These are phyloP conservation scores for Marasmius tenuissimus DNA, from an alignment of 1,284 basidiomycete species.

Conservation along the genomic window DNA sequence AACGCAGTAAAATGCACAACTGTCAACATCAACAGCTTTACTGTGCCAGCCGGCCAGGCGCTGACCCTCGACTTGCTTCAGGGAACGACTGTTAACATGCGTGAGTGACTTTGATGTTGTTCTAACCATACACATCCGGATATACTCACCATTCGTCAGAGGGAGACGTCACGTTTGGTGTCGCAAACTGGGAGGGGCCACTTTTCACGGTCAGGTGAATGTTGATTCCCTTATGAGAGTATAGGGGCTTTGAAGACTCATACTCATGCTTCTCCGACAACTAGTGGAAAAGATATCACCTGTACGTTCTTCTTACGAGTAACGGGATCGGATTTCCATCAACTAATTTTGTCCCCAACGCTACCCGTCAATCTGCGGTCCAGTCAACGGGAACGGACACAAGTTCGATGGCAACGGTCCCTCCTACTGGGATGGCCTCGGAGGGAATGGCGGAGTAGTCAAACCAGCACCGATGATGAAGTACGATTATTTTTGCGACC, in stretches of 20 bases:
- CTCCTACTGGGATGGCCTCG: slow-evolving; percentile 52
- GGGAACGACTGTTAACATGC: slow-evolving; percentile 47
- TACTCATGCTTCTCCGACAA: not conserved
- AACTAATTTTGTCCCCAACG: not conserved
- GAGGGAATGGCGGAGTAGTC: slow-evolving; percentile 30
- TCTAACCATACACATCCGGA: not conserved
- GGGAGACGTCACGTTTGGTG: slow-evolving; percentile 46
- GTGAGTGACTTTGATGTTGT: slow-evolving; percentile 25
- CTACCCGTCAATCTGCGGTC: not conserved
- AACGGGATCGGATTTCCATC: not conserved
- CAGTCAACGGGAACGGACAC: slow-evolving; percentile 42
- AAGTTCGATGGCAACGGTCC: slow-evolving; percentile 46
- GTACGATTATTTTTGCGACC: slow-evolving; percentile 23
- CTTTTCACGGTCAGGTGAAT: slow-evolving; percentile 38
- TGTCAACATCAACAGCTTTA: slow-evolving; percentile 47
- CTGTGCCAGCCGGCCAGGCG: slow-evolving; percentile 43
- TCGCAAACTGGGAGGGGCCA: slow-evolving; percentile 43
- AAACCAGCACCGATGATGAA: slow-evolving; percentile 54
- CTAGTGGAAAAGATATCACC: slow-evolving; percentile 1
- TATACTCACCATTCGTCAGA: slow-evolving; percentile 26
- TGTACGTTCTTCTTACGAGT: not conserved
- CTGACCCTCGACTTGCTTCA: slow-evolving; percentile 36
- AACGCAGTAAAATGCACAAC: slow-evolving; percentile 45
- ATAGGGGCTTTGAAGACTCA: slow-evolving; percentile 27
- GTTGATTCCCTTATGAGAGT: not conserved